Evolutionary conservation across 495 filamentous ascomycete species (phyloP).

Genomic region (Penicillium fimorum): DNA sequence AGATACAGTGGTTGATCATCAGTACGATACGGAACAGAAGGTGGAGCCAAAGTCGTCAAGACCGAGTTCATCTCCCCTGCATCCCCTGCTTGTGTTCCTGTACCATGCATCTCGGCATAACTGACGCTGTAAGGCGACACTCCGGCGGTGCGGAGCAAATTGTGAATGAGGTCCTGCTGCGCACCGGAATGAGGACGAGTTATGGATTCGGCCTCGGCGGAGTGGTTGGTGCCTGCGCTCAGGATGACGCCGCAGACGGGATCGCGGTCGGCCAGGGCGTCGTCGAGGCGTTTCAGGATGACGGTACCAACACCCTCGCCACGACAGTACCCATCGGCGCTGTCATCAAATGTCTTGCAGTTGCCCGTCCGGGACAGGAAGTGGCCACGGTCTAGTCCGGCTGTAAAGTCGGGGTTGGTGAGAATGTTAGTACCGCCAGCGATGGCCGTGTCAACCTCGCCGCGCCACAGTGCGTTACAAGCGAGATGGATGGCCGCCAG

Average conservation of each 20-base stretch:
- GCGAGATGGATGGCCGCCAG: neutral
- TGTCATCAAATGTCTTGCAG: constrained; percentile 77
- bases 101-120: no score
- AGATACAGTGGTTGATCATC: no score
- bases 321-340: constrained; percentile 75
- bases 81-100: no score
- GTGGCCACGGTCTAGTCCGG: constrained; percentile 77
- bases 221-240: constrained; percentile 72
- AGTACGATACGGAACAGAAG: no score
- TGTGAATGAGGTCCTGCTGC: no score
- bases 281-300: constrained; percentile 70
- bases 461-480: neutral
- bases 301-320: constrained; percentile 70
- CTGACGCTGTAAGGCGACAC: no score
- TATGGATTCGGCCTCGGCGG: constrained; percentile 54
- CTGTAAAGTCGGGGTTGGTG: constrained; percentile 82
- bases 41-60: no score
- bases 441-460: neutral
- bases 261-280: constrained; percentile 71
- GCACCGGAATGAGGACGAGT: no score
- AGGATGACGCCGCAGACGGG: constrained; percentile 66
- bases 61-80: no score
- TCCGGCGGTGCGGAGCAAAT: no score
- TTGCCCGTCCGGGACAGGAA: constrained; percentile 77
- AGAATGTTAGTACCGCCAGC: constrained; percentile 51